These are phyloP conservation scores for Parsonsia alboflavescens DNA, from an alignment of 257 asterid genomes.

Conservation along the genomic window DNA sequence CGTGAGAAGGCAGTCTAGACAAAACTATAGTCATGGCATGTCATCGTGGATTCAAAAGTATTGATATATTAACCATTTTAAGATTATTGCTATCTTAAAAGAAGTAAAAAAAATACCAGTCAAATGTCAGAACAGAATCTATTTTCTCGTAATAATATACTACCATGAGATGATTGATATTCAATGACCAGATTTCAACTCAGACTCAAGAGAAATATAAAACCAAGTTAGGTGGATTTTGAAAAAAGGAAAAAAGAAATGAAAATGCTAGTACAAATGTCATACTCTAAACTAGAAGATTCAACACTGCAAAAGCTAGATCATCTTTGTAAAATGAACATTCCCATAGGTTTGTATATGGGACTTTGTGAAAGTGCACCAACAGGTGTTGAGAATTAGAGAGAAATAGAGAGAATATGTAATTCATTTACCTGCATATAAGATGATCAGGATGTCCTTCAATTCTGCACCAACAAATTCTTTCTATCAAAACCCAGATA, in stretches of 20 bases:
- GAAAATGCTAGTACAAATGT: not conserved
- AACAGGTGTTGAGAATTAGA: not conserved
- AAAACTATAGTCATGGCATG: not conserved
- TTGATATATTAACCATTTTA: not conserved
- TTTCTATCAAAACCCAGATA: not conserved
- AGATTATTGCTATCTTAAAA: not conserved
- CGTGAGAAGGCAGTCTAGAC: not conserved
- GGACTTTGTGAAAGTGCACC: not conserved
- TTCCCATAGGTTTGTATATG: not conserved
- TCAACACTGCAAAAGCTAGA: not conserved
- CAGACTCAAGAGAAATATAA: not conserved
- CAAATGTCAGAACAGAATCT: not conserved
- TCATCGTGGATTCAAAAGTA: not conserved
- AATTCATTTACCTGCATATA: constrained; percentile 58
- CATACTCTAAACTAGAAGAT: not conserved
- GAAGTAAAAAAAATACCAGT: not conserved
- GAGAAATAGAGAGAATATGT: not conserved
- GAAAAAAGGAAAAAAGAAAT: not conserved
- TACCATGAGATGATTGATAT: not conserved
- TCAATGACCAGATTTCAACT: not conserved
- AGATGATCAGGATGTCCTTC: constrained; percentile 60
- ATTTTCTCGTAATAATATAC: not conserved
- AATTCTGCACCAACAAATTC: constrained; percentile 33
- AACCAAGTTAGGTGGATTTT: not conserved
- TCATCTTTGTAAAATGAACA: not conserved